Evolutionary conservation across 2,329 filamentous ascomycete species (phyloP).

Genomic region (Pyrenochaeta sp.): DNA sequence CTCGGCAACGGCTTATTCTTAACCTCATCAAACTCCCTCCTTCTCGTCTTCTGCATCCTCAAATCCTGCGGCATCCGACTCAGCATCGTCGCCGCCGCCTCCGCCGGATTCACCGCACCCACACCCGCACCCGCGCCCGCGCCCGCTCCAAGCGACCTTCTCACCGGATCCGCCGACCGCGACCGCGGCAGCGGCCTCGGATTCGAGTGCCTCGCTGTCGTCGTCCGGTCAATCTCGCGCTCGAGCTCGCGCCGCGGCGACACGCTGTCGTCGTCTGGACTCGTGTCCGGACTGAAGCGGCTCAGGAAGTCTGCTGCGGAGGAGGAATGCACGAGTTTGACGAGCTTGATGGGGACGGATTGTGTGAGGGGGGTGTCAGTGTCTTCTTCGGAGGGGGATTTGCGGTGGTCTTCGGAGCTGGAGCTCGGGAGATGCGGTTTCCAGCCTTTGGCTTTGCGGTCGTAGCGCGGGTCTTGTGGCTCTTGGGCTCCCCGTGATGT

Average conservation of each 20-base stretch:
- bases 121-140: conserved; percentile 4
- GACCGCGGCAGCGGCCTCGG: conserved; percentile 17
- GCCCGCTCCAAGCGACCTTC: too few relatives aligned
- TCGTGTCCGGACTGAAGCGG: conserved; percentile 28
- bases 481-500: conserved; percentile 10
- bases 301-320: conserved; percentile 27
- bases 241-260: conserved; percentile 14
- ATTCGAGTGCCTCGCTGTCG: conserved; percentile 7
- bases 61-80: conserved; percentile 16
- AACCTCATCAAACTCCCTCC: conserved; percentile 25
- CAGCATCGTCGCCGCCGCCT: conserved; percentile 10
- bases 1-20: conserved; percentile 40
- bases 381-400: background rate
- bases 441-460: conserved; percentile 23
- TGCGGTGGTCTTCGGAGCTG: background rate
- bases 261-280: conserved; percentile 17
- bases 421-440: conserved; percentile 18
- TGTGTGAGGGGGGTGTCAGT: background rate
- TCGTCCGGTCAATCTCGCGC: conserved; percentile 15
- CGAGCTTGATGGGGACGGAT: background rate
- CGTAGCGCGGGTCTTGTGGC: background rate
- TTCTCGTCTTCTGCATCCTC: conserved; percentile 5
- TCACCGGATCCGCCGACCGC: conserved; percentile 17
- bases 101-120: conserved; percentile 6
- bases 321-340: conserved; percentile 11